phyloP scores from a whole-genome alignment of 352 stramenopile genomes.

The Pythium dissimile region DNA sequence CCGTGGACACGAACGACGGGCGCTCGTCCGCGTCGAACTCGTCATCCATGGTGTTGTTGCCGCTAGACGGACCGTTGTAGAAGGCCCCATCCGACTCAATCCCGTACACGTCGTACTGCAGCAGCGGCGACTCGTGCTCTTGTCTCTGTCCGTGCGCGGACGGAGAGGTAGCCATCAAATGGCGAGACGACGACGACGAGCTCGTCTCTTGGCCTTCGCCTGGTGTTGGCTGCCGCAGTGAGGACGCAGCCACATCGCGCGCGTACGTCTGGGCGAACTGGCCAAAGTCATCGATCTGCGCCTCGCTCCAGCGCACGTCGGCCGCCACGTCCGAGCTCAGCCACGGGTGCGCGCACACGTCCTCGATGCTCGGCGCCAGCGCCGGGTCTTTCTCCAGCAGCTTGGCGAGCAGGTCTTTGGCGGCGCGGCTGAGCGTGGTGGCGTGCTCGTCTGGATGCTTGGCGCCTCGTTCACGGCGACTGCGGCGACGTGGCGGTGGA shows the following conservation, averaged over 20 bases:
- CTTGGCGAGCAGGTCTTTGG: conserved; percentile 52
- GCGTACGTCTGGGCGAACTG: conserved; percentile 44
- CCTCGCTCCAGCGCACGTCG: conserved; percentile 38
- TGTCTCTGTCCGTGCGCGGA: too few relatives aligned
- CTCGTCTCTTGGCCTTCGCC: conserved; percentile 2
- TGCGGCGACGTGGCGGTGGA: conserved; percentile 1
- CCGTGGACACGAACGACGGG: conserved; percentile 73
- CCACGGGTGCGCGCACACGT: conserved; percentile 66
- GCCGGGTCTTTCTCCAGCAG: conserved; percentile 54
- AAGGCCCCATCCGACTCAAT: not conserved
- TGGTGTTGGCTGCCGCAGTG: conserved; percentile 8
- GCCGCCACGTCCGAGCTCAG: conserved; percentile 46
- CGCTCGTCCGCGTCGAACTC: conserved; percentile 32
- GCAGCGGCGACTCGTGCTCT: not conserved
- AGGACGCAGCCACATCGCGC: conserved; percentile 36
- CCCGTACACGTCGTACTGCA: conserved; percentile 15
- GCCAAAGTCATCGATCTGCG: conserved; percentile 36
- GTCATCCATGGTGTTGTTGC: conserved; percentile 6
- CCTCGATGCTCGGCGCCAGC: conserved; percentile 49
- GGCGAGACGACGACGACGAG: conserved; percentile 5
- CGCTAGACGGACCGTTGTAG: not conserved
- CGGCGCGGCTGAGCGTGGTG: conserved; percentile 51
- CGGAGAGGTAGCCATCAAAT: too few relatives aligned
- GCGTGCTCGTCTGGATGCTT: too few relatives aligned
- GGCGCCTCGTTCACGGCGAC: not conserved